Evolutionary conservation across 192 early-diverging fungal genomes (phyloP).

Genomic region (Rhizophagus sp.): DNA sequence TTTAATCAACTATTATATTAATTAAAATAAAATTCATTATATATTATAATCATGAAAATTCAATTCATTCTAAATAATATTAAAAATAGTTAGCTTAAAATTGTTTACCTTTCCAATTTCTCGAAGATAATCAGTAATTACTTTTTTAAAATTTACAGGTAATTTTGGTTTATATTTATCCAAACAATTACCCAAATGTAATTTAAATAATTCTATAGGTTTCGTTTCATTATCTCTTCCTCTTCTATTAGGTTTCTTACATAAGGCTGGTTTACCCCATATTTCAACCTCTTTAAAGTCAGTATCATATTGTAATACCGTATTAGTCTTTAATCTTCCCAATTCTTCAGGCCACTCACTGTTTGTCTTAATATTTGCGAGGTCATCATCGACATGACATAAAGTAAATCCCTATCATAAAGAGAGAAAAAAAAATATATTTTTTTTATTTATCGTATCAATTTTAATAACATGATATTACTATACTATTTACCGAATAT

Average conservation of each 20-base stretch:
- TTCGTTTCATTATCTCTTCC: background rate
- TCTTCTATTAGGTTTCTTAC: too few relatives aligned
- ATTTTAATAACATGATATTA: too few relatives aligned
- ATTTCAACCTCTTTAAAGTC: background rate
- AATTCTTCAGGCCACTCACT: background rate
- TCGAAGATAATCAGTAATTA: background rate
- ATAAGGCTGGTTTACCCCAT: background rate
- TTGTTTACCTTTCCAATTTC: background rate
- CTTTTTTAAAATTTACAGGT: constrained; percentile 7
- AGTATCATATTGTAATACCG: background rate
- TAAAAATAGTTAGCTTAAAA: too few relatives aligned
- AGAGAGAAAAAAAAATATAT: too few relatives aligned
- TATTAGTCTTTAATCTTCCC: background rate
- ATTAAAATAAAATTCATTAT: background rate
- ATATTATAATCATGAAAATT: too few relatives aligned
- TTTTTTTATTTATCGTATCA: too few relatives aligned
- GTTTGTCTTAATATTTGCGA: background rate
- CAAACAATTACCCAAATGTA: background rate
- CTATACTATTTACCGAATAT: background rate
- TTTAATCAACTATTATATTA: constrained; percentile 7
- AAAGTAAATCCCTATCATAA: too few relatives aligned
- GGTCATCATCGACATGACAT: background rate
- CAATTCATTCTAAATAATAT: too few relatives aligned
- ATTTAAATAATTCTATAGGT: background rate
- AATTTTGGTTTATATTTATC: constrained; percentile 1